Evolutionary conservation across 2,329 filamentous ascomycete species (phyloP), one percentile per base, ranked within the genome.

Genomic region (Sporothrix inflata): DNA sequence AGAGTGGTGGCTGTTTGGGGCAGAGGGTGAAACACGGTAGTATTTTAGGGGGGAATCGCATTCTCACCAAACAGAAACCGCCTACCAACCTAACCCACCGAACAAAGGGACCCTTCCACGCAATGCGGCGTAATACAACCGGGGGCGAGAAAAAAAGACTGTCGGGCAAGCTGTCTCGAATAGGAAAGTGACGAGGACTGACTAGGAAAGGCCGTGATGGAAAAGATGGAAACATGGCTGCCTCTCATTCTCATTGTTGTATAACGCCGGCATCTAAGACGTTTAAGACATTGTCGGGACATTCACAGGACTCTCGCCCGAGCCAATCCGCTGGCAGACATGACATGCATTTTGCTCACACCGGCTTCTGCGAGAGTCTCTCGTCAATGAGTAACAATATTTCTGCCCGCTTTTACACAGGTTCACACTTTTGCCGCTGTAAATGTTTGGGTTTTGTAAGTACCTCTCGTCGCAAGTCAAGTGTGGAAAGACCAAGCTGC

Each of bases 21-120:
- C 34, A 30, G 30, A 42, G 11, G 38, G 14, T 70, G 68, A 70
- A 70, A 70, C 69, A 38, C 27, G 21, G 40, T 70, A 53, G 24
- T 38, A 27, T 45, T 27, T 27, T 27, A 21, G 60, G 38, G 34
- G 34, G n/a, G 24, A 42, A 19, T 42, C 34, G 11, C 55, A 40
- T 40, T 61, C 34, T 49, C 6, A 19, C 21, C 19, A 45, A 45
- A 45, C 60, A 42, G 14, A 14, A n/a, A 66, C 21, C 8, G 12
- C 60, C 9, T 9, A 47, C 40, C 63, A 67, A 34, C 60, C n/a
- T 45, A 45, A 65, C n/a, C n/a, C 61, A 65, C 9, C 21, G 40
- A 57, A 34, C 53, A 57, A 57, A 57, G 8, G 14, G 53, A 9
- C 4, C 16, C 53, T 34, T 57, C 53, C 27, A 24, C 57, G 40